Conservation (phyloP, 345 rosid species). For the Clarkia xantiana region DNA sequence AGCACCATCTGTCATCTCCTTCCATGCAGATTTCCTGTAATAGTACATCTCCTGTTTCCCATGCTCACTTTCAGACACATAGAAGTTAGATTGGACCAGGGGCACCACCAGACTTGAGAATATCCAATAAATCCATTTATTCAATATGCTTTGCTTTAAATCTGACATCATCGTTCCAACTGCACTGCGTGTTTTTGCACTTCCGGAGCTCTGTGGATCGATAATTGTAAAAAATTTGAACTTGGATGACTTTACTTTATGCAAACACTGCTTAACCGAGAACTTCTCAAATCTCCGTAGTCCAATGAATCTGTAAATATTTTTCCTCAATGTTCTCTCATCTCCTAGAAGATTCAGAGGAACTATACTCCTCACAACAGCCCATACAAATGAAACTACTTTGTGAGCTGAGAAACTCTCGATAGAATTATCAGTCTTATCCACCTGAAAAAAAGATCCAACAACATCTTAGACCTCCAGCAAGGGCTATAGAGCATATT, state of each 20-base stretch:
- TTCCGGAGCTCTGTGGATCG: not conserved
- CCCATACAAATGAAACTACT: constrained; percentile 76
- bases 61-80: constrained; percentile 64
- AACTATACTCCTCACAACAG: constrained; percentile 49
- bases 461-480: not conserved
- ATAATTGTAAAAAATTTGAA: constrained; percentile 32
- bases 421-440: not conserved
- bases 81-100: constrained; percentile 56
- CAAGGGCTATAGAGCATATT: not conserved
- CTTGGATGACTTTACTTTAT: constrained; percentile 34
- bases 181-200: constrained; percentile 11
- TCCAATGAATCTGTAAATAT: constrained; percentile 48
- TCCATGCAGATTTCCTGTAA: constrained; percentile 60
- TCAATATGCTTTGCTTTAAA: constrained; percentile 31
- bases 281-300: constrained; percentile 59
- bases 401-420: constrained; percentile 31
- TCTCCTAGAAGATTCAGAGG: constrained; percentile 66
- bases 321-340: constrained; percentile 50
- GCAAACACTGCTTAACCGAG: constrained; percentile 44
- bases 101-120: constrained; percentile 54
- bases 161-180: constrained; percentile 12
- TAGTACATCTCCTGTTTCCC: constrained; percentile 46
- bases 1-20: constrained; percentile 26
- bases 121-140: constrained; percentile 73
- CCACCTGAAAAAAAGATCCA: not conserved